phyloP scores from a whole-genome alignment of 2,329 filamentous ascomycete genomes.

The Arthroderma sp. region DNA sequence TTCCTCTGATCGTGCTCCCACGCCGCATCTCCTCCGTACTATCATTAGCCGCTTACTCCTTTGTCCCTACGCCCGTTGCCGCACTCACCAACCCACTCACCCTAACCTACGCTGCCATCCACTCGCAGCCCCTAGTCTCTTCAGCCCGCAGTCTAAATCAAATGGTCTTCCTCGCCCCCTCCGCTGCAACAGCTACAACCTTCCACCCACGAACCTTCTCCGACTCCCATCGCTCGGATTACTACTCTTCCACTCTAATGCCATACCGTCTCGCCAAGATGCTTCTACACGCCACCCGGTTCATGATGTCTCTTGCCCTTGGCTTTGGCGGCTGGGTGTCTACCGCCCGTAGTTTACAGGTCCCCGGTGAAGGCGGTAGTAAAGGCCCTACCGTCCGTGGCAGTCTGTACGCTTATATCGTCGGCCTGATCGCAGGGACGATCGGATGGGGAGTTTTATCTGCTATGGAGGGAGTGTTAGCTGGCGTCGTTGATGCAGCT shows the following conservation, averaged over 20 bases:
- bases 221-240: slow-evolving; percentile 29
- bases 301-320: slow-evolving; percentile 79
- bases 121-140: slow-evolving; percentile 67
- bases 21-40: slow-evolving; percentile 57
- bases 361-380: slow-evolving; percentile 38
- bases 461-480: slow-evolving; percentile 77
- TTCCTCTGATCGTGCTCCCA: slow-evolving; percentile 76
- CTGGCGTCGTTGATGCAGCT: slow-evolving; percentile 75
- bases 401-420: slow-evolving; percentile 86
- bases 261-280: slow-evolving; percentile 87
- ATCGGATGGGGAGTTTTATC: slow-evolving; percentile 92
- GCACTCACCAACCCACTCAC: slow-evolving; percentile 83
- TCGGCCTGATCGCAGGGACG: slow-evolving; percentile 80
- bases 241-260: slow-evolving; percentile 48
- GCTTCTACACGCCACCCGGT: slow-evolving; percentile 76
- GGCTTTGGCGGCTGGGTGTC: slow-evolving; percentile 96
- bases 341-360: slow-evolving; percentile 64
- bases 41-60: slow-evolving; percentile 60
- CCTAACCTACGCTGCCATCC: slow-evolving; percentile 85
- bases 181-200: slow-evolving; percentile 58
- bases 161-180: slow-evolving; percentile 65
- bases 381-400: slow-evolving; percentile 45
- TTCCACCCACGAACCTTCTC: slow-evolving; percentile 35
- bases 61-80: slow-evolving; percentile 74
- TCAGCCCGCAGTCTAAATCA: slow-evolving; percentile 70